These are phyloP conservation scores for Albizia julibrissin DNA, from an alignment of 306 rosid species.

Conservation along the genomic window DNA sequence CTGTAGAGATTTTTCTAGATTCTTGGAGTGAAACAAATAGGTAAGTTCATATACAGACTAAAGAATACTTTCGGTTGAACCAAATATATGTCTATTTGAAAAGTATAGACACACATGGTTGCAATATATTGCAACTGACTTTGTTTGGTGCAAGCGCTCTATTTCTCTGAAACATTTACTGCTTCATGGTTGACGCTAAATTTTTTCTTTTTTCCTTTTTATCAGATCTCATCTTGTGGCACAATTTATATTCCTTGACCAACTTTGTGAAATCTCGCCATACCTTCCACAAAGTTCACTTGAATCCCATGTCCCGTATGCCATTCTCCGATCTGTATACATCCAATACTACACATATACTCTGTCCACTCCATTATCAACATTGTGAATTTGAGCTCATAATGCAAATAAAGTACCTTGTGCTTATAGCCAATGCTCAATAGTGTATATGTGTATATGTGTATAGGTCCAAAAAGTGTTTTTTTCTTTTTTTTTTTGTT, in stretches of 20 bases:
- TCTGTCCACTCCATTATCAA: slow-evolving; percentile 65
- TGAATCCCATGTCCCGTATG: slow-evolving; percentile 80
- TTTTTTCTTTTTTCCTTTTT: neutral
- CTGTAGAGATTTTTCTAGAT: slow-evolving; percentile 79
- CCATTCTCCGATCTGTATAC: slow-evolving; percentile 90
- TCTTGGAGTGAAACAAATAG: slow-evolving; percentile 84
- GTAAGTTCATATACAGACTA: slow-evolving; percentile 37
- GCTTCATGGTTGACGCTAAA: slow-evolving; percentile 23
- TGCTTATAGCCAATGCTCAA: too few species aligned
- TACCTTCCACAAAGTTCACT: slow-evolving; percentile 90
- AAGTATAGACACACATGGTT: neutral
- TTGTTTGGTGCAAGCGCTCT: slow-evolving; percentile 19
- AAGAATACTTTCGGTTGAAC: neutral
- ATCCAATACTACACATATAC: slow-evolving; percentile 86
- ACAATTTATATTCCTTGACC: slow-evolving; percentile 92
- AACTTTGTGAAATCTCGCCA: slow-evolving; percentile 87
- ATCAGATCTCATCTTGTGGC: slow-evolving; percentile 84
- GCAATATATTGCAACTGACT: slow-evolving; percentile 13
- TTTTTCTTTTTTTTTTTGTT: too few species aligned
- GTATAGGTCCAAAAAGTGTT: too few species aligned
- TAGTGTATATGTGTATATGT: too few species aligned
- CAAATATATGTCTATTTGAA: neutral
- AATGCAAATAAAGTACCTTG: too few species aligned
- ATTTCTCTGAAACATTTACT: slow-evolving; percentile 5
- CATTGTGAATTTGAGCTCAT: too few species aligned